phyloP scores from a whole-genome alignment of 2,329 filamentous ascomycete species.

The Calonectria pteridis region DNA sequence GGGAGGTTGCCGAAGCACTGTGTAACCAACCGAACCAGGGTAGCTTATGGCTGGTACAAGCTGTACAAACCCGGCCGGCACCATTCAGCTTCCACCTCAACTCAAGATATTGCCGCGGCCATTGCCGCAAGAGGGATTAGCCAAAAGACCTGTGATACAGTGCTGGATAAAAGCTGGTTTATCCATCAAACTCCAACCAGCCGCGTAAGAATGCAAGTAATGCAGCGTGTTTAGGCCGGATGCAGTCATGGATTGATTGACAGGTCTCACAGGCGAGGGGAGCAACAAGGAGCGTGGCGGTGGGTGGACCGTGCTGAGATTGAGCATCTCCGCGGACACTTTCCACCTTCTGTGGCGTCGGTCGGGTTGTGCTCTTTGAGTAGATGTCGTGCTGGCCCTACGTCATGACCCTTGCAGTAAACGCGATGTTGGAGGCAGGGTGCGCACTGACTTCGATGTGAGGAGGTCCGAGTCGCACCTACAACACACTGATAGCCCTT shows the following conservation, averaged over 20 bases:
- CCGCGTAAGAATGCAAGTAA: neutral
- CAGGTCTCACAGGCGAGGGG: neutral
- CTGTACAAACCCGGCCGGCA: neutral
- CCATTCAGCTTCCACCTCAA: neutral
- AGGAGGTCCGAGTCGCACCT: neutral
- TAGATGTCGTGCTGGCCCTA: conserved; percentile 9
- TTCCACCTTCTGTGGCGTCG: conserved; percentile 1
- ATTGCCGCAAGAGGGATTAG: neutral
- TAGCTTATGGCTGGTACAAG: neutral
- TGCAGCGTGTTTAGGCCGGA: neutral
- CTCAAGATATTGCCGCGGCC: neutral
- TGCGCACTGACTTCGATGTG: neutral
- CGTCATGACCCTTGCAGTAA: conserved; percentile 29
- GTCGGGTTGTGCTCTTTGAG: conserved; percentile 22
- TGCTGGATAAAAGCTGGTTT: neutral
- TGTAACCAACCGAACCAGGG: conserved; percentile 8
- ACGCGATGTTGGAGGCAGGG: neutral
- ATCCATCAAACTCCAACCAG: neutral
- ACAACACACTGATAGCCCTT: neutral
- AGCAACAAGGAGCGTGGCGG: neutral
- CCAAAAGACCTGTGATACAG: neutral
- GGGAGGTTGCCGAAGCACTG: conserved; percentile 1
- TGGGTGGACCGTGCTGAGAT: conserved; percentile 21
- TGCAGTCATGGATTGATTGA: conserved; percentile 15
- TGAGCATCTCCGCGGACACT: conserved; percentile 30